phyloP scores from a whole-genome alignment of 495 filamentous ascomycete genomes.

The Penicillium manginii region DNA sequence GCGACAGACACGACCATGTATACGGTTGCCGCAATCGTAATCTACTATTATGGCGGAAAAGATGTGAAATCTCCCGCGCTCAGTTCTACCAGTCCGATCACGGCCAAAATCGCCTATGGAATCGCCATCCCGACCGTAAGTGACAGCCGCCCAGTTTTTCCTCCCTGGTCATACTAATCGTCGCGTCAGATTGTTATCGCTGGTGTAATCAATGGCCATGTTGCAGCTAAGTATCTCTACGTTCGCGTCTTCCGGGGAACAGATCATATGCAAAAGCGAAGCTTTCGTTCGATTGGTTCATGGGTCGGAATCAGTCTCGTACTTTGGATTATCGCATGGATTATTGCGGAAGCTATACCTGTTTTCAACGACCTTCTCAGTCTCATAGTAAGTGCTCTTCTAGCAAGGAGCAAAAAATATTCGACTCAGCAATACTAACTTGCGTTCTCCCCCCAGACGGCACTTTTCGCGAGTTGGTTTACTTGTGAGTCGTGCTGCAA shows the following conservation, averaged over 20 bases:
- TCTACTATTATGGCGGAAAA: constrained; percentile 71
- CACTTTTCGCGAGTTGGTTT: constrained; percentile 47
- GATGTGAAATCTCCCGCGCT: constrained; percentile 71
- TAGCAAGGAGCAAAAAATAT: background rate
- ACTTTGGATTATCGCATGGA: constrained; percentile 69
- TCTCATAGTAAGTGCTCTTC: constrained; percentile 31
- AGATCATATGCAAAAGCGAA: constrained; percentile 60
- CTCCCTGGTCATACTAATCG: background rate
- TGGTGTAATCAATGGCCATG: constrained; percentile 64
- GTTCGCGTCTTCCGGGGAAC: constrained; percentile 59
- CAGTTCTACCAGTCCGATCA: constrained; percentile 59
- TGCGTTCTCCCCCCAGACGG: constrained; percentile 37
- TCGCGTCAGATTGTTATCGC: constrained; percentile 27
- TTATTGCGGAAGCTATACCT: constrained; percentile 74
- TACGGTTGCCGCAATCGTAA: constrained; percentile 42
- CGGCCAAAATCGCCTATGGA: constrained; percentile 75
- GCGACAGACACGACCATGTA: constrained; percentile 67
- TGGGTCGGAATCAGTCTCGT: constrained; percentile 61
- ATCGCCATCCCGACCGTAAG: constrained; percentile 67
- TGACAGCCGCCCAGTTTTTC: background rate
- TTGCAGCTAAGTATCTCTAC: constrained; percentile 65
- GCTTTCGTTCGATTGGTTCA: constrained; percentile 41
- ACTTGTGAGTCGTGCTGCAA: constrained; percentile 30
- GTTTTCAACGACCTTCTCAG: constrained; percentile 69
- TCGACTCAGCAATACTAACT: background rate